Evolutionary conservation across 2,329 filamentous ascomycete genomes (phyloP).

Genomic region (Arachnomyces sp.): DNA sequence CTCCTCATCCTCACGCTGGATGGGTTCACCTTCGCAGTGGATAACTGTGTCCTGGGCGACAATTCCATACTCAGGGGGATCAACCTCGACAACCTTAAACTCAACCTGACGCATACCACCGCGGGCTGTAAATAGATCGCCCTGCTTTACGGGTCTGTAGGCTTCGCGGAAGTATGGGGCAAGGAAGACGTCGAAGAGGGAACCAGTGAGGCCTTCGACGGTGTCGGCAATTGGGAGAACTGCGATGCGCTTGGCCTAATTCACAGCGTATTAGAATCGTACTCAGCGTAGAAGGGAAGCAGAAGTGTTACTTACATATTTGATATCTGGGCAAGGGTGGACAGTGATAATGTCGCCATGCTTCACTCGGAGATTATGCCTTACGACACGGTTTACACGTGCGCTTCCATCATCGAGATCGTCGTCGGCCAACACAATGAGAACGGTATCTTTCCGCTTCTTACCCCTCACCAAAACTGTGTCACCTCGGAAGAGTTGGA

Average conservation of each 20-base stretch:
- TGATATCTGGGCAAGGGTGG: slow-evolving; percentile 97
- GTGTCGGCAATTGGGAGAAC: slow-evolving; percentile 97
- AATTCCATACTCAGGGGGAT: slow-evolving; percentile 96
- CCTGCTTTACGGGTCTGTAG: slow-evolving; percentile 93
- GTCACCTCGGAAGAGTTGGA: slow-evolving; percentile 97
- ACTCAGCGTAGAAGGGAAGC: background rate
- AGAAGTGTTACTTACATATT: slow-evolving; percentile 70
- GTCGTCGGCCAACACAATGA: slow-evolving; percentile 95
- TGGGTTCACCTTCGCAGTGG: slow-evolving; percentile 93
- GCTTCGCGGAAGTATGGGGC: slow-evolving; percentile 99
- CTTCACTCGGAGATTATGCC: slow-evolving; percentile 97
- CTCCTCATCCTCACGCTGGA: slow-evolving; percentile 97
- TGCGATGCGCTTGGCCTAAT: slow-evolving; percentile 92
- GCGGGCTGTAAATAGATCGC: slow-evolving; percentile 92
- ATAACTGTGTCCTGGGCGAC: slow-evolving; percentile 98
- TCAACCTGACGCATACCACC: slow-evolving; percentile 99
- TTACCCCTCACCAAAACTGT: slow-evolving; percentile 98
- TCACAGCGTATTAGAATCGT: background rate
- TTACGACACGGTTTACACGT: slow-evolving; percentile 95
- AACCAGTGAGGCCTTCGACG: slow-evolving; percentile 93
- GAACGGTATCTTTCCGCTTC: slow-evolving; percentile 98
- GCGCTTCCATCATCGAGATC: slow-evolving; percentile 96
- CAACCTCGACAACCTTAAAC: slow-evolving; percentile 98
- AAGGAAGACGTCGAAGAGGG: slow-evolving; percentile 97
- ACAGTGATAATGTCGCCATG: slow-evolving; percentile 97